Evolutionary conservation across 805 yeast genomes (phyloP).

Genomic region (Debaryomyces hansenii): DNA sequence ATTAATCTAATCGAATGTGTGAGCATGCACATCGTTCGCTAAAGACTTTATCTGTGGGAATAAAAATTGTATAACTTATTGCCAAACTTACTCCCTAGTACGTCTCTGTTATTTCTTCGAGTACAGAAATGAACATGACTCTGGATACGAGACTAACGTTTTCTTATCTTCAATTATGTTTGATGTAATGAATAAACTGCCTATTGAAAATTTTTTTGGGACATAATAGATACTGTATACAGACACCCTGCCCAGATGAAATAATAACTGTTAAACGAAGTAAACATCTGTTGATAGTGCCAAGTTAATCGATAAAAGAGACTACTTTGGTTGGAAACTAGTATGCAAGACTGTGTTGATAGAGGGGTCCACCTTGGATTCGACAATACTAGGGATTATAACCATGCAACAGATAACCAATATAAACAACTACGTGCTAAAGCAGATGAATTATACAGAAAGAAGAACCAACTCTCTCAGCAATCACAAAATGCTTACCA

Average conservation of each 20-base stretch:
- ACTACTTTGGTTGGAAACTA: not conserved
- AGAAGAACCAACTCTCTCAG: conserved; percentile 53
- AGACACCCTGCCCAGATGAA: not conserved
- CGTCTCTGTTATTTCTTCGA: not conserved
- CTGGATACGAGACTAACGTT: no score
- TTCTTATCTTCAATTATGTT: no score
- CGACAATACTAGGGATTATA: conserved; percentile 52
- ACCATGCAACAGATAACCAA: conserved; percentile 67
- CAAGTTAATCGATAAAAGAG: no score
- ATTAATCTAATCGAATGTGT: not conserved
- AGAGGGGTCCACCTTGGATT: conserved; percentile 27
- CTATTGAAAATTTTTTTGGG: not conserved
- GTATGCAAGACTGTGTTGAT: conserved; percentile 12
- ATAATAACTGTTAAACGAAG: no score
- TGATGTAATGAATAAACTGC: no score
- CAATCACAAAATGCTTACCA: conserved; percentile 79
- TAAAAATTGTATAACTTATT: not conserved
- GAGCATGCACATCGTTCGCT: not conserved
- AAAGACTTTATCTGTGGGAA: not conserved
- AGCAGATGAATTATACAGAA: conserved; percentile 67
- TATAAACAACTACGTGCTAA: conserved; percentile 62
- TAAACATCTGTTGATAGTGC: no score
- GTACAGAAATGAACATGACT: not conserved
- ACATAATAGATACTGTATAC: not conserved
- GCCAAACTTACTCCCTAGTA: not conserved